These are phyloP conservation scores for Scleromitrula shiraiana DNA, from an alignment of 2,329 filamentous ascomycete species.

Conservation along the genomic window DNA sequence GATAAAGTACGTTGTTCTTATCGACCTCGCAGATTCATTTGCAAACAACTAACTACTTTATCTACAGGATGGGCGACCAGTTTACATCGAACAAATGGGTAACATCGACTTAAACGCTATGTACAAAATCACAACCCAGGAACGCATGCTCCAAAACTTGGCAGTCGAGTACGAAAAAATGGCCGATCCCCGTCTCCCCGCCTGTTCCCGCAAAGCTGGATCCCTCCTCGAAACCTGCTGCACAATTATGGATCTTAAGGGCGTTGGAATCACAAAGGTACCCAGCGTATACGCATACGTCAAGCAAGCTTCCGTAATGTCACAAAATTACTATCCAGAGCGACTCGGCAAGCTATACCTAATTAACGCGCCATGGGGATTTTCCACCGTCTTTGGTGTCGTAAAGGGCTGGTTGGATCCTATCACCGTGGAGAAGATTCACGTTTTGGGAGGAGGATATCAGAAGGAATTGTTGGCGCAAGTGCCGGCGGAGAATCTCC, in stretches of 20 bases:
- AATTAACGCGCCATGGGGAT: slow-evolving; percentile 97
- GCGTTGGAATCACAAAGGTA: slow-evolving; percentile 75
- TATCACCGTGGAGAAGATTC: slow-evolving; percentile 92
- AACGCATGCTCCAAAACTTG: slow-evolving; percentile 94
- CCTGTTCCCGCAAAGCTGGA: slow-evolving; percentile 86
- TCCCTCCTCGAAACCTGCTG: slow-evolving; percentile 94
- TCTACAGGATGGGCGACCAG: slow-evolving; percentile 77
- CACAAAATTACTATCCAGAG: slow-evolving; percentile 99
- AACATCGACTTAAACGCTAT: slow-evolving; percentile 85
- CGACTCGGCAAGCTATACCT: slow-evolving; percentile 91
- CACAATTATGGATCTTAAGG: slow-evolving; percentile 97
- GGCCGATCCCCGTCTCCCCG: slow-evolving; percentile 83
- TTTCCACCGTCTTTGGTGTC: slow-evolving; percentile 74
- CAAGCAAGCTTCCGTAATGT: slow-evolving; percentile 75
- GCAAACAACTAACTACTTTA: background rate
- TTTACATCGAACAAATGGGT: slow-evolving; percentile 95
- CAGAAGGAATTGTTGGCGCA: slow-evolving; percentile 77
- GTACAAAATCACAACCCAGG: slow-evolving; percentile 84
- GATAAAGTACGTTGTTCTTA: slow-evolving; percentile 54
- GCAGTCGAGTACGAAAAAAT: slow-evolving; percentile 98
- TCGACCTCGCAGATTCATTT: background rate
- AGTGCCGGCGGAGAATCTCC: slow-evolving; percentile 83
- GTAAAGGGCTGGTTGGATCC: slow-evolving; percentile 95
- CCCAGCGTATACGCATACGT: slow-evolving; percentile 84
- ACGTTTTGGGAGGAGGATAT: slow-evolving; percentile 76